Percentiles rank a stretch among this genome's conserved stretches.
phyloP scores from a whole-genome alignment of 345 rosid species.

The Corchorus capsularis region DNA sequence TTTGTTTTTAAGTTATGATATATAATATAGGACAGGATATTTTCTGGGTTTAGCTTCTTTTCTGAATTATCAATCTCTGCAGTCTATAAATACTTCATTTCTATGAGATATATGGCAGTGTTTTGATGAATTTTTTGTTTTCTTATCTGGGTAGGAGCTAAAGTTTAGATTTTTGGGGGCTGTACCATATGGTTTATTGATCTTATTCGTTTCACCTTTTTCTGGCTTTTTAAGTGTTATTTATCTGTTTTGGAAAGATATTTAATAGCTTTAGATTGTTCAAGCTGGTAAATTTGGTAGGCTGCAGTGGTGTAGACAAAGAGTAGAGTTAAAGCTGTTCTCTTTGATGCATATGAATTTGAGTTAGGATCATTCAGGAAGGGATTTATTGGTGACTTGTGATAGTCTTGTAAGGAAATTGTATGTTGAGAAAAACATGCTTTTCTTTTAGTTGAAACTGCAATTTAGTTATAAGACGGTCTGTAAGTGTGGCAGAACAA shows the following conservation, averaged over 20 bases:
- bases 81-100: neutral
- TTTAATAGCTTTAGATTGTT: neutral
- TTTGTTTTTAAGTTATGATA: neutral
- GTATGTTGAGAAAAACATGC: neutral
- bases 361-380: constrained; percentile 4
- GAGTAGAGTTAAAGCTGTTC: neutral
- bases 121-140: constrained; percentile 10
- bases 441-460: neutral
- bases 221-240: neutral
- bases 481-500: neutral
- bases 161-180: neutral
- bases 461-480: neutral
- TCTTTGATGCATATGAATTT: constrained; percentile 2
- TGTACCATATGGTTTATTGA: neutral
- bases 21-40: neutral
- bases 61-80: constrained; percentile 9
- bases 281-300: neutral
- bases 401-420: neutral
- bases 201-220: neutral
- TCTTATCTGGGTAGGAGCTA: neutral
- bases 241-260: neutral
- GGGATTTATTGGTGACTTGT: neutral
- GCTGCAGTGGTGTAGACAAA: neutral
- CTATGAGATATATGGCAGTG: neutral
- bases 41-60: constrained; percentile 6